These are phyloP conservation scores for Coemansia nantahalensis DNA, from an alignment of 192 early-diverging fungal species.

Conservation along the genomic window DNA sequence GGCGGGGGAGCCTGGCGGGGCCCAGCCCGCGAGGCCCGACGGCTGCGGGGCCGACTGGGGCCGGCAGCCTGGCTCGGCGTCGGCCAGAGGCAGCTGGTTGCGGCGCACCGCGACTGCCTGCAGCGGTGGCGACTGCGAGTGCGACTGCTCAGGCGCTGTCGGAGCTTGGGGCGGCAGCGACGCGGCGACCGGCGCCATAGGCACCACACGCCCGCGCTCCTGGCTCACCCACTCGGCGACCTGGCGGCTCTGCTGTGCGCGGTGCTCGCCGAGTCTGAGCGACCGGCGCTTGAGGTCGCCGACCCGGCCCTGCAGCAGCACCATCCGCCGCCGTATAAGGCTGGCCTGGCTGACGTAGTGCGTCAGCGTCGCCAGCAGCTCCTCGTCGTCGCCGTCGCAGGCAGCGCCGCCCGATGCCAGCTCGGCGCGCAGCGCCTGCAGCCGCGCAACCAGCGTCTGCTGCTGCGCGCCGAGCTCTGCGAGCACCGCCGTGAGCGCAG, in stretches of 20 bases:
- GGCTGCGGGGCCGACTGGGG: no score
- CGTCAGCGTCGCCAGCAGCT: conserved; percentile 35
- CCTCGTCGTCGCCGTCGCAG: conserved; percentile 10
- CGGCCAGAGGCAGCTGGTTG: no score
- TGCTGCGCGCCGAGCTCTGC: conserved; percentile 32
- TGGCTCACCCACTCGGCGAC: conserved; percentile 30
- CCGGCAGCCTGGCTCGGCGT: no score
- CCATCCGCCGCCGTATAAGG: conserved; percentile 33
- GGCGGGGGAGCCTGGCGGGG: no score
- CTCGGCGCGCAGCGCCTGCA: conserved; percentile 13
- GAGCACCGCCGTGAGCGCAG: conserved; percentile 24
- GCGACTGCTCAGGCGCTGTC: no score
- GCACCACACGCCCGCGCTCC: conserved; percentile 24
- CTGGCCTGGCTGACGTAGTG: conserved; percentile 40
- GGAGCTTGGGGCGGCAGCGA: conserved; percentile 1
- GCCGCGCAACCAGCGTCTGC: conserved; percentile 10
- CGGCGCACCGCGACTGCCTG: no score
- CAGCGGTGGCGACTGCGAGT: no score
- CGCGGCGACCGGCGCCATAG: conserved; percentile 18
- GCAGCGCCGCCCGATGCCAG: conserved; percentile 1
- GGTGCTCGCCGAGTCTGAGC: conserved; percentile 28
- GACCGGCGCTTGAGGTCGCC: conserved; percentile 38
- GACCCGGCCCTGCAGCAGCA: conserved; percentile 29
- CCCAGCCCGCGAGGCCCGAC: no score
- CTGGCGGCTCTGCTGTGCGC: conserved; percentile 25